Percentiles rank a stretch among this genome's conserved stretches.
These are phyloP conservation scores for Penicillium sp. DNA, from an alignment of 2,329 filamentous ascomycete genomes.

Conservation along the genomic window DNA sequence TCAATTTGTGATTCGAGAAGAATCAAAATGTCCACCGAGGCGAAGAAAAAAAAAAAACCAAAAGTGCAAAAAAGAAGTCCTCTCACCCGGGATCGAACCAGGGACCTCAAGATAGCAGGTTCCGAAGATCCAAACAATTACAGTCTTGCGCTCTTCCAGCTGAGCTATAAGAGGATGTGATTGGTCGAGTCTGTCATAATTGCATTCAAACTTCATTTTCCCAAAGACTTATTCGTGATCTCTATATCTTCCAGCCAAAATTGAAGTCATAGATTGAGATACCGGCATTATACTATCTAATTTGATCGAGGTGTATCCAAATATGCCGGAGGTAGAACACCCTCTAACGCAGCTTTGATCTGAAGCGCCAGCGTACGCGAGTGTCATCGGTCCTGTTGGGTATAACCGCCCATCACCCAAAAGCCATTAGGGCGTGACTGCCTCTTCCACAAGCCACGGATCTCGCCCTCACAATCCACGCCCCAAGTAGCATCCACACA, in stretches of 20 bases:
- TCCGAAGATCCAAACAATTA: background rate
- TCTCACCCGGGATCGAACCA: conserved; percentile 7
- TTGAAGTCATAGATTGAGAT: too few relatives aligned
- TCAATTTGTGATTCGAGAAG: background rate
- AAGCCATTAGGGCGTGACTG: background rate
- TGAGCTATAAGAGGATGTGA: conserved; percentile 6
- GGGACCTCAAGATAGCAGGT: conserved; percentile 4
- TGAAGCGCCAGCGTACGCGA: conserved; percentile 48
- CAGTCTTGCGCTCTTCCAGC: conserved; percentile 9
- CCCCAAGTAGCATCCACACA: background rate
- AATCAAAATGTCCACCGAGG: background rate
- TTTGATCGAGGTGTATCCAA: conserved; percentile 14
- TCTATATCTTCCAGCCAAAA: too few relatives aligned
- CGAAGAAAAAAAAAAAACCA: background rate
- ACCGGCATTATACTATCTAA: too few relatives aligned
- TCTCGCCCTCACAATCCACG: background rate
- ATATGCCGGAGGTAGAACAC: conserved; percentile 38
- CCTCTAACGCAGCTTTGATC: conserved; percentile 40
- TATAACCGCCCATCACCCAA: conserved; percentile 50
- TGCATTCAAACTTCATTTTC: background rate
- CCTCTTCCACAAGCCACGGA: background rate
- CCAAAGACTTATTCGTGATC: too few relatives aligned
- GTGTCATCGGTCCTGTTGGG: conserved; percentile 42
- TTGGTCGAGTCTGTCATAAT: background rate
- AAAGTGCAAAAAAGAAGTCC: too few relatives aligned